A percentile compares a stretch with the other conserved stretches of the same genome.
Evolutionary conservation across 352 stramenopile genomes (phyloP).

Genomic region (Phytophthora tubulina): DNA sequence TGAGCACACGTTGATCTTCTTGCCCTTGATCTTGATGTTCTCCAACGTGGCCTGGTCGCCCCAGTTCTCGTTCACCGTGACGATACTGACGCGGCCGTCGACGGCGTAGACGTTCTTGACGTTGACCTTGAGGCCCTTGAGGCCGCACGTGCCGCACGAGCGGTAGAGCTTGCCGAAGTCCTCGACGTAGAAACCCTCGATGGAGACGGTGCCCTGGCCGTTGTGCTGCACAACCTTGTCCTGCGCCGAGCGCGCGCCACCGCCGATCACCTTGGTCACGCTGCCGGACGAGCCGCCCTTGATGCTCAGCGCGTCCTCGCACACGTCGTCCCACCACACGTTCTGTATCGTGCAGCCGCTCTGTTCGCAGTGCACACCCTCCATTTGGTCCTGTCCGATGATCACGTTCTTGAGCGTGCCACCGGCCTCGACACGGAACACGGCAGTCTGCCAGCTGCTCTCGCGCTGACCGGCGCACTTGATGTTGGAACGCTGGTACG

Average conservation of each 20-base stretch:
- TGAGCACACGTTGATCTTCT: slow-evolving; percentile 36
- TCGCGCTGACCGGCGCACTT: slow-evolving; percentile 55
- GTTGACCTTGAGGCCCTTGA: slow-evolving; percentile 28
- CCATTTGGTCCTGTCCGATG: slow-evolving; percentile 54
- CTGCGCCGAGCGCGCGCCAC: slow-evolving; percentile 26
- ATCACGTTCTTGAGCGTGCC: slow-evolving; percentile 62
- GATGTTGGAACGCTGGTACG: slow-evolving; percentile 42
- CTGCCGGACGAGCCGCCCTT: slow-evolving; percentile 47
- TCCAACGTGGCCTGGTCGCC: slow-evolving; percentile 49
- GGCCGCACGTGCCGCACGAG: slow-evolving; percentile 30
- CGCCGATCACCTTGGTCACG: slow-evolving; percentile 45
- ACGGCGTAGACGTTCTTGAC: slow-evolving; percentile 39
- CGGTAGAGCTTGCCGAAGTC: slow-evolving; percentile 37
- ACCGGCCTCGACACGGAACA: slow-evolving; percentile 51
- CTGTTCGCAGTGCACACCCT: slow-evolving; percentile 36
- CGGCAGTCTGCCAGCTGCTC: slow-evolving; percentile 38
- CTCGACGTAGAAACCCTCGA: slow-evolving; percentile 34
- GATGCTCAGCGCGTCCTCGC: slow-evolving; percentile 53
- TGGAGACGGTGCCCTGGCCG: slow-evolving; percentile 33
- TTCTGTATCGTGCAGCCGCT: slow-evolving; percentile 37
- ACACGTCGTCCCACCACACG: slow-evolving; percentile 41
- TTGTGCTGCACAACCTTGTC: slow-evolving; percentile 39
- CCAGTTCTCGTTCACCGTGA: slow-evolving; percentile 58
- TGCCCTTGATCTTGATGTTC: slow-evolving; percentile 55
- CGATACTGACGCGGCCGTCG: slow-evolving; percentile 39